Base-by-base conservation (phyloP, 768 basidiomycete genomes). In the Clitopilus hobsonii region DNA sequence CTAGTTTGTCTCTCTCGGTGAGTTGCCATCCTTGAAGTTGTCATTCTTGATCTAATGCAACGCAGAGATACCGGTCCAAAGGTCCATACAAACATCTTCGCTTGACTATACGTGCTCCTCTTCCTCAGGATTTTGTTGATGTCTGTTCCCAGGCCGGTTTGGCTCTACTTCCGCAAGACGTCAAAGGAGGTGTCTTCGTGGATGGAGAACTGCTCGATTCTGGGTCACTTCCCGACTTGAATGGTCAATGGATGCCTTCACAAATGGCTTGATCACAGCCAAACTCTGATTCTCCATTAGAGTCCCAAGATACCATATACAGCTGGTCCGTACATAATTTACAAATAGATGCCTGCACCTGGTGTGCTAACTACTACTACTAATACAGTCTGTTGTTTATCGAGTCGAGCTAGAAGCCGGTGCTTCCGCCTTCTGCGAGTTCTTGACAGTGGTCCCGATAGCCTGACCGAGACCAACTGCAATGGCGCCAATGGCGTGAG, bases 401-500 rank as follows among this genome's bases (percentile, higher is more conserved):
- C 48, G 55, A 20, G 56, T 52, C 22, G 48, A 58, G 49, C 54
- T 53, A 11, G 63, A 55, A 25, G 57, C 59, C 38, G 62, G 61
- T 49, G 56, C 56, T 48, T 61, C 56, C 28, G 66, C 63, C 55
- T 67, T 67, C 55, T 69, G 67, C 32, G 58, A 59, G 52, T 69
- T 68, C 54, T 68, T 69, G 16, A 74, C 69, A 24, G 70, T 61
- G 25, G 67, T 67, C 25, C 72, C 67, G 28, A 77, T 59, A 6
- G 72, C 76, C 58, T 77, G 75, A 7, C 89, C 89, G 27, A 91
- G 71, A 2, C 89, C 88, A 2, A 91, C 79, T 1, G 88, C 89
- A 56, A 91, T 84, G 1, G 88, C 88, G 8, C 89, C 89, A 23
- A 88, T 83, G 1, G 89, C 89, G 60, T 91, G 89, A 13, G 82